These are phyloP conservation scores for Lepiota venenata DNA, from an alignment of 768 basidiomycete species.

Conservation along the genomic window DNA sequence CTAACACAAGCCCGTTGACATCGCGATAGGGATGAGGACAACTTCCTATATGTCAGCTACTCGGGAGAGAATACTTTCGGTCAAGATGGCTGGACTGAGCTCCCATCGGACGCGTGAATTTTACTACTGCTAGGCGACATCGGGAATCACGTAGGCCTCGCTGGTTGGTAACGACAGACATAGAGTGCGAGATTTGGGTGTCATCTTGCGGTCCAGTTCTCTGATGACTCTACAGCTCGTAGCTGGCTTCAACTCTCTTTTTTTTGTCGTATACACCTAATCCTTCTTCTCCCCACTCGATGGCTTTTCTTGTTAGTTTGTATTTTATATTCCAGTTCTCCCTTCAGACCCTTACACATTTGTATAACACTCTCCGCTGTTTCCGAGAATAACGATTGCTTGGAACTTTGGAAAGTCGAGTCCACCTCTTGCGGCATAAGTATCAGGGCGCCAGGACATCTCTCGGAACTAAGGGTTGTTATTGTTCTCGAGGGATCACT, in stretches of 20 bases:
- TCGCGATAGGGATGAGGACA: slow-evolving; percentile 86
- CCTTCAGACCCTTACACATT: not conserved
- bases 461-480: no score
- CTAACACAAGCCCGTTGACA: slow-evolving; percentile 1
- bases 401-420: not conserved
- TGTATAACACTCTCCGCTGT: slow-evolving; percentile 7
- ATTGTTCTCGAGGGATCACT: no score
- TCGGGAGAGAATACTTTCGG: slow-evolving; percentile 98
- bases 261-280: not conserved
- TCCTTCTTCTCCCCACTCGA: slow-evolving; percentile 2
- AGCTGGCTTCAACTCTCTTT: not conserved
- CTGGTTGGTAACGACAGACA: slow-evolving; percentile 4
- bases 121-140: slow-evolving; percentile 1
- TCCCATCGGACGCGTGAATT: slow-evolving; percentile 41
- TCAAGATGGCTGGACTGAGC: slow-evolving; percentile 44
- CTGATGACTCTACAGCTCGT: slow-evolving; percentile 4
- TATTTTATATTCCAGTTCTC: slow-evolving; percentile 9
- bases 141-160: not conserved
- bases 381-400: not conserved
- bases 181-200: slow-evolving; percentile 1
- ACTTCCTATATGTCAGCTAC: slow-evolving; percentile 98
- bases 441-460: no score
- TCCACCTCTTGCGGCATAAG: no score
- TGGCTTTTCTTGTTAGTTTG: slow-evolving; percentile 8
- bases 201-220: not conserved